These are phyloP conservation scores for Malassezia equina DNA, from an alignment of 1,284 basidiomycete genomes.

Conservation along the genomic window DNA sequence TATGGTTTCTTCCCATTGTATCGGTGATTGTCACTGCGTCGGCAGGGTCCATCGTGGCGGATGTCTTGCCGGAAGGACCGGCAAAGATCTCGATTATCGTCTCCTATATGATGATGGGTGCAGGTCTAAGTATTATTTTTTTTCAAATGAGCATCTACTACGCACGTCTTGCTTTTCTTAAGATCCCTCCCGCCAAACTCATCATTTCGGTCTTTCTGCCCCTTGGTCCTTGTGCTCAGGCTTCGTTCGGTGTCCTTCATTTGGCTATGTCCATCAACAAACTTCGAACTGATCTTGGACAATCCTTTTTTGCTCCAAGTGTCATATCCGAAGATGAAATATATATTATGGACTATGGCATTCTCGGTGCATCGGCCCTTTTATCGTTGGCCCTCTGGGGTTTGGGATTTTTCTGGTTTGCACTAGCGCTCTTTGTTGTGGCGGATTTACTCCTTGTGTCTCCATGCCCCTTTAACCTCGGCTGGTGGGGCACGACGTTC, in stretches of 20 bases:
- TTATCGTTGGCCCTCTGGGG: slow-evolving; percentile 51
- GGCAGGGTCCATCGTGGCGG: slow-evolving; percentile 57
- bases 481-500: slow-evolving; percentile 37
- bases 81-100: slow-evolving; percentile 55
- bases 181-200: slow-evolving; percentile 50
- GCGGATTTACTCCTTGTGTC: slow-evolving; percentile 27
- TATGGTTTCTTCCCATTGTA: slow-evolving; percentile 59
- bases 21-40: slow-evolving; percentile 61
- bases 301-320: slow-evolving; percentile 10
- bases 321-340: slow-evolving; percentile 16
- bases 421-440: slow-evolving; percentile 45
- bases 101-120: slow-evolving; percentile 51
- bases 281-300: slow-evolving; percentile 12
- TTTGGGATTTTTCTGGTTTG: slow-evolving; percentile 50
- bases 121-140: slow-evolving; percentile 51
- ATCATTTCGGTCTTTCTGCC: slow-evolving; percentile 59
- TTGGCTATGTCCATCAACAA: slow-evolving; percentile 41
- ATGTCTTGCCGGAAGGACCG: slow-evolving; percentile 52
- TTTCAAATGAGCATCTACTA: slow-evolving; percentile 57
- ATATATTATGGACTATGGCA: slow-evolving; percentile 24
- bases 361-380: slow-evolving; percentile 23
- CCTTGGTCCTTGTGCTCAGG: slow-evolving; percentile 56
- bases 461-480: slow-evolving; percentile 32
- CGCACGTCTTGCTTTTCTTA: slow-evolving; percentile 52
- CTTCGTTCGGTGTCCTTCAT: slow-evolving; percentile 56